phyloP scores from a whole-genome alignment of 164 flowering plant genomes.

The Stephania cephalantha region DNA sequence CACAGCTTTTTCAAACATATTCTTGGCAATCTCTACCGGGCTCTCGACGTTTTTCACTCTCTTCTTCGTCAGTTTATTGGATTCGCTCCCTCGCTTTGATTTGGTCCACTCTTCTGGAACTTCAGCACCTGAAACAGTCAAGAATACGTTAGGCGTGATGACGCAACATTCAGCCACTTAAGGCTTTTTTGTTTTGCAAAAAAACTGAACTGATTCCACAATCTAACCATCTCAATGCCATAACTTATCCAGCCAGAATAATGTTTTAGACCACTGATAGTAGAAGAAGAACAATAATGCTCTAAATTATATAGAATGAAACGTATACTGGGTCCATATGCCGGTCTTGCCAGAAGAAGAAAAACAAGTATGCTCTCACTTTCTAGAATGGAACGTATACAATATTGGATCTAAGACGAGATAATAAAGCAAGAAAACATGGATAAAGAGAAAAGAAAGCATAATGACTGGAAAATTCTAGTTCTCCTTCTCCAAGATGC shows the following conservation, averaged over 20 bases:
- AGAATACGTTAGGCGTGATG: not conserved
- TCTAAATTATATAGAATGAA: too few relatives aligned
- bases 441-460: too few relatives aligned
- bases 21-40: slow-evolving; percentile 54
- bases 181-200: not conserved
- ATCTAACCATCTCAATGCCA: not conserved
- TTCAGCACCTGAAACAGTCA: slow-evolving; percentile 42
- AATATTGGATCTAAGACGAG: too few relatives aligned
- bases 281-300: too few relatives aligned
- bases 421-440: too few relatives aligned
- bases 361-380: too few relatives aligned
- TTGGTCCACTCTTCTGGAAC: slow-evolving; percentile 66
- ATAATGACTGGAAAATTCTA: not conserved
- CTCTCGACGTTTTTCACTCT: slow-evolving; percentile 18
- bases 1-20: slow-evolving; percentile 73
- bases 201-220: not conserved
- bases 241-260: not conserved
- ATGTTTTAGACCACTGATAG: too few relatives aligned
- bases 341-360: too few relatives aligned
- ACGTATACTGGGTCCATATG: not conserved
- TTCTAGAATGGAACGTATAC: too few relatives aligned
- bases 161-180: not conserved
- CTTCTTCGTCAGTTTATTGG: slow-evolving; percentile 23
- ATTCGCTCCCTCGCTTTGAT: slow-evolving; percentile 21
- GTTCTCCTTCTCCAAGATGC: too few relatives aligned